Conservation (phyloP, 176 grass and related monocot genomes). For the Oryza officinalis region DNA sequence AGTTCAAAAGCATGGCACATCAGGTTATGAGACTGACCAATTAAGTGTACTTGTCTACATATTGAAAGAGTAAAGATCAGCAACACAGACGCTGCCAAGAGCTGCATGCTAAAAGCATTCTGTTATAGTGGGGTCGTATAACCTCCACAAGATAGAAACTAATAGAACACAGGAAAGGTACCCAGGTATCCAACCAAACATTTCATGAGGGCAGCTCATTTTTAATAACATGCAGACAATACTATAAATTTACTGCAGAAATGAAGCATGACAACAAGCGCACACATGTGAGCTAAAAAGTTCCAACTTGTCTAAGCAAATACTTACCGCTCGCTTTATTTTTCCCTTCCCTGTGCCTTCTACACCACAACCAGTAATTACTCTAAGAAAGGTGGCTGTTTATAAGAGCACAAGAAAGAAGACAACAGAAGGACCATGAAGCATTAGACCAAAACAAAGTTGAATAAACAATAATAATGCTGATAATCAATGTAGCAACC, state of each 20-base stretch:
- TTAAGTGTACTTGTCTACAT: not conserved
- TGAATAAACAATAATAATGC: not conserved
- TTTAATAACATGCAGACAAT: not conserved
- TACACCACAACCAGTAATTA: slow-evolving; percentile 85
- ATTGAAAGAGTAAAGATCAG: not conserved
- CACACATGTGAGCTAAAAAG: not conserved
- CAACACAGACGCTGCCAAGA: slow-evolving; percentile 10
- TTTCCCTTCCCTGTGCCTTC: slow-evolving; percentile 88
- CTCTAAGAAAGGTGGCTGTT: slow-evolving; percentile 76
- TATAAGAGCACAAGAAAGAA: not conserved
- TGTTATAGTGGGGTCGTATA: not conserved
- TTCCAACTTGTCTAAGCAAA: not conserved
- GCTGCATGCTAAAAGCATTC: not conserved
- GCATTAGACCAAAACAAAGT: slow-evolving; percentile 32
- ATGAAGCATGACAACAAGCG: not conserved
- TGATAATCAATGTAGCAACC: not conserved
- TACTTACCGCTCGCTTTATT: slow-evolving; percentile 74
- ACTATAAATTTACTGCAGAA: slow-evolving; percentile 3
- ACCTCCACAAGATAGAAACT: not conserved
- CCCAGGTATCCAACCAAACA: not conserved
- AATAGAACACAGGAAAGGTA: not conserved
- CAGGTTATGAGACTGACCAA: not conserved
- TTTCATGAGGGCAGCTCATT: not conserved
- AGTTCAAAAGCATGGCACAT: slow-evolving; percentile 14
- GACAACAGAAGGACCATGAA: not conserved